Percentiles rank a stretch among this genome's conserved stretches.
phyloP scores from a whole-genome alignment of 805 yeast species.

The Saccharomycopsis javanensis region DNA sequence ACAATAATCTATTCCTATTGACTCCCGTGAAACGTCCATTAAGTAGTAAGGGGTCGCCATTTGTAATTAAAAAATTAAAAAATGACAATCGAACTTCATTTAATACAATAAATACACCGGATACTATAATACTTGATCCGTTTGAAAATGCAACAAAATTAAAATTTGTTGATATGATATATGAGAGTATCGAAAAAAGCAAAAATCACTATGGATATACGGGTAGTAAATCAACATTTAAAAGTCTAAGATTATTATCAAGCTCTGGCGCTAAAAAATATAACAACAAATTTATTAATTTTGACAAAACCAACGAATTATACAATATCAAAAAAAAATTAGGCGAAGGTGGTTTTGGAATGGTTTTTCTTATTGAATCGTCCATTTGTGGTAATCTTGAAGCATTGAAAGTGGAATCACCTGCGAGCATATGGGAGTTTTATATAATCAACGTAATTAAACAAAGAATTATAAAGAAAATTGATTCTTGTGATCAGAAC shows the following conservation, averaged over 20 bases:
- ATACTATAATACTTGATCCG: constrained; percentile 31
- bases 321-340: constrained; percentile 32
- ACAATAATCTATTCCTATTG: constrained; percentile 1
- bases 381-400: constrained; percentile 39
- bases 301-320: constrained; percentile 23
- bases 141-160: constrained; percentile 33
- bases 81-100: neutral
- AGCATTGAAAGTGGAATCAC: constrained; percentile 67
- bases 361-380: constrained; percentile 62
- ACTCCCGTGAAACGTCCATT: constrained; percentile 11
- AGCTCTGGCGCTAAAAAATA: constrained; percentile 22
- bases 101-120: neutral
- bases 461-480: constrained; percentile 25
- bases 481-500: neutral
- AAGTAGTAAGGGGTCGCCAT: constrained; percentile 5
- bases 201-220: constrained; percentile 27
- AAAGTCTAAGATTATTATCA: neutral
- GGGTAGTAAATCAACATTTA: constrained; percentile 17
- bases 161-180: constrained; percentile 30
- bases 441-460: constrained; percentile 57
- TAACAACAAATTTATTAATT: constrained; percentile 27
- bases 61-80: constrained; percentile 2
- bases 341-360: constrained; percentile 77
- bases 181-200: constrained; percentile 29
- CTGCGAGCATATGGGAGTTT: constrained; percentile 72